A percentile compares a stretch with the other conserved stretches of the same genome.
phyloP scores from a whole-genome alignment of 768 basidiomycete species.

The Podaxis sp. region DNA sequence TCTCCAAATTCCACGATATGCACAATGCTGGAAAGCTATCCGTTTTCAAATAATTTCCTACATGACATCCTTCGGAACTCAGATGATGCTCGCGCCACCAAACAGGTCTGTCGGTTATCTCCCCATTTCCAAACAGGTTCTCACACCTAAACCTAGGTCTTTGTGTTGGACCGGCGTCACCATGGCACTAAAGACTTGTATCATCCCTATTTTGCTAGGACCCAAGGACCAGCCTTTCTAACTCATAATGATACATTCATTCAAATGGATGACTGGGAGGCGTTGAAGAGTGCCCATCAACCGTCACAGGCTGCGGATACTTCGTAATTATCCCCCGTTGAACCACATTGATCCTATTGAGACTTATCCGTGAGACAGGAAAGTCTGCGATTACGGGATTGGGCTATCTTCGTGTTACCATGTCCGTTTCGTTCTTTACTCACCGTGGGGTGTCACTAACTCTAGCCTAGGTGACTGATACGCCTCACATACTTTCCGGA shows the following conservation, averaged over 20 bases:
- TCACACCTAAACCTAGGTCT: slow-evolving; percentile 18
- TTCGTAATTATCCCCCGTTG: slow-evolving; percentile 16
- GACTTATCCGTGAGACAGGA: slow-evolving; percentile 14
- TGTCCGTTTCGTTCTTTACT: slow-evolving; percentile 14
- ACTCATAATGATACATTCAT: slow-evolving; percentile 37
- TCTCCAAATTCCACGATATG: slow-evolving; percentile 23
- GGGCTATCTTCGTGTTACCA: slow-evolving; percentile 28
- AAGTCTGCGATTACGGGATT: slow-evolving; percentile 27
- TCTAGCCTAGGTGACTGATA: slow-evolving; percentile 42
- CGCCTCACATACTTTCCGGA: slow-evolving; percentile 47
- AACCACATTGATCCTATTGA: background rate
- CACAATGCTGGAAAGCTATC: slow-evolving; percentile 36
- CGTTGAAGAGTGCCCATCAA: slow-evolving; percentile 33
- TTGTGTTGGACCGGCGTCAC: slow-evolving; percentile 31
- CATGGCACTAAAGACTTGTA: slow-evolving; percentile 28
- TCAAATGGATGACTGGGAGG: slow-evolving; percentile 35
- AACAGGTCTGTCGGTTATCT: slow-evolving; percentile 26
- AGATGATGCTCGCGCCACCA: slow-evolving; percentile 37
- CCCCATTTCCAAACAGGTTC: background rate
- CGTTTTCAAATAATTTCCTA: too few relatives aligned
- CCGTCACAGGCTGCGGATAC: slow-evolving; percentile 27
- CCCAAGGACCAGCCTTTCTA: slow-evolving; percentile 40
- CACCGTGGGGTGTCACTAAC: background rate
- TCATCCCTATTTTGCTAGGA: slow-evolving; percentile 23
- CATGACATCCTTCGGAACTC: slow-evolving; percentile 42